These are phyloP conservation scores for Fusarium anthophilum DNA, from an alignment of 2,329 filamentous ascomycete genomes.

Conservation along the genomic window DNA sequence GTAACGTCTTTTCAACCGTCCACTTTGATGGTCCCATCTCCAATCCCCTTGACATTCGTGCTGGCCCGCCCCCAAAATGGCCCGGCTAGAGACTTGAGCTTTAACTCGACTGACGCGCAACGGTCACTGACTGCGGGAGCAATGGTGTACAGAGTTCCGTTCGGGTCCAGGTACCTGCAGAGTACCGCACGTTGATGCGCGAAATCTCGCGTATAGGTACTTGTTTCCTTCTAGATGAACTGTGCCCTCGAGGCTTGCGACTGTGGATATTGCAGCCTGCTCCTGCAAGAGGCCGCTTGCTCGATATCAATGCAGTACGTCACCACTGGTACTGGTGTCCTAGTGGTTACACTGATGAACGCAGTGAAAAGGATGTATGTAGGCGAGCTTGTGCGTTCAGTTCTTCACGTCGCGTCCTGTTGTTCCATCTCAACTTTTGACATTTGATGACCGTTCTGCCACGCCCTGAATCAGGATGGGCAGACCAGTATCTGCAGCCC, in stretches of 20 bases:
- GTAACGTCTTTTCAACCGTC: conserved; percentile 30
- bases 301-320: conserved; percentile 29
- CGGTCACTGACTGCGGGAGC: conserved; percentile 27
- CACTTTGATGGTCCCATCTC: conserved; percentile 24
- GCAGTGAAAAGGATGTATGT: conserved; percentile 13
- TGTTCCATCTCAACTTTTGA: conserved; percentile 16
- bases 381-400: conserved; percentile 7
- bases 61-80: conserved; percentile 38
- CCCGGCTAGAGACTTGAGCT: conserved; percentile 34
- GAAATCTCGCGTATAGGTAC: conserved; percentile 18
- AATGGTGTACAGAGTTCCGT: conserved; percentile 24
- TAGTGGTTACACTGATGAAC: background rate
- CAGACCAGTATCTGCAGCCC: conserved; percentile 26
- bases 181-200: conserved; percentile 16
- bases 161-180: conserved; percentile 29
- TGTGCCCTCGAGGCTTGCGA: conserved; percentile 27
- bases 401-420: conserved; percentile 16
- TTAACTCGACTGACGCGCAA: conserved; percentile 39
- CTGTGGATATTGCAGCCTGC: conserved; percentile 20
- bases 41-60: conserved; percentile 21
- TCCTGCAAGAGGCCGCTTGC: conserved; percentile 17
- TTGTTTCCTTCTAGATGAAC: conserved; percentile 27
- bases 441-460: conserved; percentile 19
- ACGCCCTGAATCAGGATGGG: conserved; percentile 39
- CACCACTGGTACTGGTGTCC: conserved; percentile 25